Base-by-base conservation (phyloP, 371 early-diverging fungal genomes). In the Saksenaea vasiformis region DNA sequence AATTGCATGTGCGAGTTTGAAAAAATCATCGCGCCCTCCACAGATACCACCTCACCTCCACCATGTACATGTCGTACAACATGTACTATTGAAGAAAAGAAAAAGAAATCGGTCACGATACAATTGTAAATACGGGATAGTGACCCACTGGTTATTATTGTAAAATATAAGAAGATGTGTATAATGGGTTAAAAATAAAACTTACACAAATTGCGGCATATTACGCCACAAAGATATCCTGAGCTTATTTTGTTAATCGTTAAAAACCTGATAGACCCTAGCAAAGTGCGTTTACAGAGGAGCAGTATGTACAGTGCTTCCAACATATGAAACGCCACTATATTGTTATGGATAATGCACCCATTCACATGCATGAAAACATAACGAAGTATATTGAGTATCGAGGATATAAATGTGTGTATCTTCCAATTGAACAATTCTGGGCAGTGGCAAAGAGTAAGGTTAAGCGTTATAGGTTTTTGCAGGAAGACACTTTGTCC, bases 381-480 rank as follows among this genome's bases (percentile, higher is more conserved):
- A 31, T 31, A 58, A 38, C 14, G 41, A 58, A 39, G 22, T 1
- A 35, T 31, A 31, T 31, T 31, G 31, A 31, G 31, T 31, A 31
- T 31, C 31, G 31, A 31, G 31, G 7, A 31, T 31, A 31, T 31
- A 43, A 43, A 56, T 56, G 13, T 17, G 17, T 56, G 34, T 56
- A 56, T 31, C 56, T 56, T 56, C 56, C 56, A 28, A 56, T 56
- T 15, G 56, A 56, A 56, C 56, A 56, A 11, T 56, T 56, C 34
- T 56, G 56, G 63, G 63, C 63, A 63, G 54, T 63, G 41, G 31
- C 28, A 56, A 62, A 55, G 62, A 38, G 47, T 34, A 62, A 62
- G 55, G 51, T 63, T 35, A 63, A 57, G 63, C 63, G 64, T 37
- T 51, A 63, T 63, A 63, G 57, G 37, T 44, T 63, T 47, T 63